These are phyloP conservation scores for Phaeosphaeriaceae sp. DNA, from an alignment of 2,329 filamentous ascomycete species.

Conservation along the genomic window DNA sequence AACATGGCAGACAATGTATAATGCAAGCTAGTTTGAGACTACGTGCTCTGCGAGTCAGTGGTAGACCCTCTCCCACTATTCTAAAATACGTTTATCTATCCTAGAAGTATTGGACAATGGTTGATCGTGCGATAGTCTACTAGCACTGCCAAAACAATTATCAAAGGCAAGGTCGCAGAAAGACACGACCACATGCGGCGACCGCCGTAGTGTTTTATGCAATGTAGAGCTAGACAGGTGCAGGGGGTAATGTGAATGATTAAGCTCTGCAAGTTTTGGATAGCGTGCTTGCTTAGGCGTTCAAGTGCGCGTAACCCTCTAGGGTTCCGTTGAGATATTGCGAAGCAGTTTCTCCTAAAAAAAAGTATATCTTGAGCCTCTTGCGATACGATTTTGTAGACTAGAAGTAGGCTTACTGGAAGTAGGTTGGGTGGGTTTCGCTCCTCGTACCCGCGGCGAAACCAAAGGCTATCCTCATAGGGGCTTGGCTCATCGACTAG, in stretches of 20 bases:
- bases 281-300: not conserved
- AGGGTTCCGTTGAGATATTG: not conserved
- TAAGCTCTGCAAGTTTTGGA: not conserved
- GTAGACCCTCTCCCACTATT: not conserved
- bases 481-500: too few species aligned
- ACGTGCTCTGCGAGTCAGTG: not conserved
- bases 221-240: slow-evolving; percentile 1
- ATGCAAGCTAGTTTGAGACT: not conserved
- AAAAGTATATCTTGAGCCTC: not conserved
- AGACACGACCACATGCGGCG: not conserved
- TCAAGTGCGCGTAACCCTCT: not conserved
- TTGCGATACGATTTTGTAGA: not conserved
- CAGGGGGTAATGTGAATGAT: not conserved
- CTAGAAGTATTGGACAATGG: not conserved
- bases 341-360: not conserved
- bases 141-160: not conserved
- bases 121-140: not conserved
- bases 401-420: not conserved
- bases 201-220: not conserved
- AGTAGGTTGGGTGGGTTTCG: not conserved
- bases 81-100: not conserved
- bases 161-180: not conserved
- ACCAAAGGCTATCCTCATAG: not conserved
- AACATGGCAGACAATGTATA: not conserved
- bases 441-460: not conserved